Percentiles rank a stretch among this genome's conserved stretches.
Conservation (phyloP, 2,329 filamentous ascomycete species). For the Zymoseptoria crescenta region DNA sequence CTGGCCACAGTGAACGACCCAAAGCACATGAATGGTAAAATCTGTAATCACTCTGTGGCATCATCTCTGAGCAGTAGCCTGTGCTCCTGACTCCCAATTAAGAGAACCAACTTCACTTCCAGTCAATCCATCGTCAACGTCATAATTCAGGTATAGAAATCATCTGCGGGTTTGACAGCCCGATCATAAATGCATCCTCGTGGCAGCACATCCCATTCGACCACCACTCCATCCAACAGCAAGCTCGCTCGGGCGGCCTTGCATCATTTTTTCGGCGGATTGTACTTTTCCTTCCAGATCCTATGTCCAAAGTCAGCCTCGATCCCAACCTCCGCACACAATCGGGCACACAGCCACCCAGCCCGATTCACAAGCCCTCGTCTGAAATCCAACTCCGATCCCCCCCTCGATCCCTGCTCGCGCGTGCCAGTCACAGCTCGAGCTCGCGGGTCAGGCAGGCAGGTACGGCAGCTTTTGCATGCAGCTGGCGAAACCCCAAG, state of each 20-base stretch:
- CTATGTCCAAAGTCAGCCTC: constrained; percentile 38
- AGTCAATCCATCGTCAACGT: neutral
- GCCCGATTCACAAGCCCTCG: neutral
- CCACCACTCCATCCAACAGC: neutral
- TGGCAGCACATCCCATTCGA: constrained; percentile 4
- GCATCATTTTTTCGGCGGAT: constrained; percentile 12
- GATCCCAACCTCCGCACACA: neutral
- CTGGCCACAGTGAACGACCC: neutral
- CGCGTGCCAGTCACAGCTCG: neutral
- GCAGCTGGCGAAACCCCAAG: neutral
- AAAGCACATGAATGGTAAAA: neutral
- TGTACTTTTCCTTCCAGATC: constrained; percentile 98
- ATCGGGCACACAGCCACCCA: neutral
- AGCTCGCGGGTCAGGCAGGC: neutral
- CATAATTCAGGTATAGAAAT: neutral
- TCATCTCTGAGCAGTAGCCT: neutral
- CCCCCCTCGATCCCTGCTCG: neutral
- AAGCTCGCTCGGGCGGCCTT: neutral
- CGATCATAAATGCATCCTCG: neutral
- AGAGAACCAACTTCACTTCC: neutral
- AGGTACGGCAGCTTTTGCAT: neutral
- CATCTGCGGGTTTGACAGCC: neutral
- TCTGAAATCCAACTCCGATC: neutral
- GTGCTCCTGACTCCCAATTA: neutral
- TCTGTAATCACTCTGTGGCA: neutral